These are phyloP conservation scores for Suillus weaverae DNA, from an alignment of 768 basidiomycete species.

Conservation along the genomic window DNA sequence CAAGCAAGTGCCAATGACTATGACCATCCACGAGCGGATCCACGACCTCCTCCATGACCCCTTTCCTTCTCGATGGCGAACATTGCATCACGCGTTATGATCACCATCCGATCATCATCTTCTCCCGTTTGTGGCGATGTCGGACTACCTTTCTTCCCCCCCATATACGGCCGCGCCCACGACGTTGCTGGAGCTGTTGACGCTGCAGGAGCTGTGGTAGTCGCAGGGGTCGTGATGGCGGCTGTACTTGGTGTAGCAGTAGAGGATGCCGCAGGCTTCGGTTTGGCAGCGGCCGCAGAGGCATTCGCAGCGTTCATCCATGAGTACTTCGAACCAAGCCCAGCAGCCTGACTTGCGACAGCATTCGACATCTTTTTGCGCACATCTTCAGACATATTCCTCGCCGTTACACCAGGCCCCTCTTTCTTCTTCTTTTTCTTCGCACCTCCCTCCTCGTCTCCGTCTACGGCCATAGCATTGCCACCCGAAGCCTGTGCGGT, in stretches of 20 bases:
- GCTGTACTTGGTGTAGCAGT: constrained; percentile 32
- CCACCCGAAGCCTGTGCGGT: constrained; percentile 54
- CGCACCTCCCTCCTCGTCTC: constrained; percentile 58
- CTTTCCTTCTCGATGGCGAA: constrained; percentile 84
- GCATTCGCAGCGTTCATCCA: constrained; percentile 81
- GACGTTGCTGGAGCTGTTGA: constrained; percentile 33
- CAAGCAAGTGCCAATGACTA: constrained; percentile 21
- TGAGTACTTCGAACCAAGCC: constrained; percentile 76
- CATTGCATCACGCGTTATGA: constrained; percentile 80
- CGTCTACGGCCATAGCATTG: constrained; percentile 34
- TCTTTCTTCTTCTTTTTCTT: constrained; percentile 84
- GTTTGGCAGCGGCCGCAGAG: constrained; percentile 42
- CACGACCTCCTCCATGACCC: constrained; percentile 80
- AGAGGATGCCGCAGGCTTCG: constrained; percentile 33
- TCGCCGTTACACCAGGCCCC: constrained; percentile 78
- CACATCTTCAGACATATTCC: constrained; percentile 91
- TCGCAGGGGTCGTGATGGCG: constrained; percentile 26
- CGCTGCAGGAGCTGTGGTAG: constrained; percentile 34
- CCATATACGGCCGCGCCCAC: constrained; percentile 67
- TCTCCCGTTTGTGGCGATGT: constrained; percentile 41
- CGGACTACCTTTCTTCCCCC: constrained; percentile 45
- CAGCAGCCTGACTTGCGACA: constrained; percentile 87
- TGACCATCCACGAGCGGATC: constrained; percentile 70
- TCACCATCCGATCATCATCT: constrained; percentile 55
- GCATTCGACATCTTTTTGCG: constrained; percentile 91